Evolutionary conservation across 768 basidiomycete species (phyloP).

Genomic region (Naganishia vishniacii): DNA sequence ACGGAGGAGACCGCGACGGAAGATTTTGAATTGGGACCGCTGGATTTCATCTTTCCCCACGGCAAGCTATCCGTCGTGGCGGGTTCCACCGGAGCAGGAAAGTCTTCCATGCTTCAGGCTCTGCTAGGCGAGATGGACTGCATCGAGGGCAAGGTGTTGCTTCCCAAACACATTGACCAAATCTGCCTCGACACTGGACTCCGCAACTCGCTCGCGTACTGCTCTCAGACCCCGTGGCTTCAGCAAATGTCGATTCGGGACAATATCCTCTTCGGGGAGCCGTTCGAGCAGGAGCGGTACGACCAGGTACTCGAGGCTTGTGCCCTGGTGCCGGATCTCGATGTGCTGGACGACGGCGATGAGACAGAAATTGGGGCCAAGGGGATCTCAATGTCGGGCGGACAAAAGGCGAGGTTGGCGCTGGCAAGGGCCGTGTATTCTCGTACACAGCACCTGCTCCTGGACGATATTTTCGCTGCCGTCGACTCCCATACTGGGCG

Average conservation of each 20-base stretch:
- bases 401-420: constrained; percentile 74
- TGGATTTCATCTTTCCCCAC: constrained; percentile 66
- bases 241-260: constrained; percentile 49
- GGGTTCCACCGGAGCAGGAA: constrained; percentile 71
- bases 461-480: constrained; percentile 76
- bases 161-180: constrained; percentile 59
- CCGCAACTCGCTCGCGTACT: constrained; percentile 60
- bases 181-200: constrained; percentile 46
- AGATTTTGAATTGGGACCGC: constrained; percentile 62
- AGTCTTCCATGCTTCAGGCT: constrained; percentile 67
- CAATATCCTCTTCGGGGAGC: constrained; percentile 46
- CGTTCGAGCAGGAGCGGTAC: constrained; percentile 28
- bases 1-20: constrained; percentile 8
- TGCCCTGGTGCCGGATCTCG: constrained; percentile 29
- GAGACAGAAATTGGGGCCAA: constrained; percentile 34
- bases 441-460: constrained; percentile 59
- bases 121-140: constrained; percentile 47
- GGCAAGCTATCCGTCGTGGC: constrained; percentile 66
- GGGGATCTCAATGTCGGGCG: constrained; percentile 57
- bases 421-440: constrained; percentile 78
- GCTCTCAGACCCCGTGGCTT: constrained; percentile 58
- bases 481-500: constrained; percentile 54
- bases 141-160: constrained; percentile 56
- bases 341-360: constrained; percentile 32
- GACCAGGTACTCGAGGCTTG: constrained; percentile 25